A percentile compares a stretch with the other conserved stretches of the same genome.
phyloP scores from a whole-genome alignment of 805 yeast genomes.

The Scheffersomyces lignosus region DNA sequence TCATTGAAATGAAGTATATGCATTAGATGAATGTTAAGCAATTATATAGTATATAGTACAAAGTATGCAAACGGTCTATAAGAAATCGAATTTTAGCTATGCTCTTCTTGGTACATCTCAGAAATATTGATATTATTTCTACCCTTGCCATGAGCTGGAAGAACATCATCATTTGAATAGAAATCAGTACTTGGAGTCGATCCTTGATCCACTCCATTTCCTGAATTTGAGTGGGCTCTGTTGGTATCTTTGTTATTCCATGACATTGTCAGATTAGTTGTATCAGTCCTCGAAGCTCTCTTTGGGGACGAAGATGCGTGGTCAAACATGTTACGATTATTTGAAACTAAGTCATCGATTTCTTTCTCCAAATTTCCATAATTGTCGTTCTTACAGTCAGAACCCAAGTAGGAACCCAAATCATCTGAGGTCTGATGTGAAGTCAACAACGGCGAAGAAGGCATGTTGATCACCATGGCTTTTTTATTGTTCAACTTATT shows the following conservation, averaged over 20 bases:
- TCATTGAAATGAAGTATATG: too few species aligned
- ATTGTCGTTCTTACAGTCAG: slow-evolving; percentile 7
- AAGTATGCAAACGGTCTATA: neutral
- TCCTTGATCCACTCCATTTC: slow-evolving; percentile 8
- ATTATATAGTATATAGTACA: too few species aligned
- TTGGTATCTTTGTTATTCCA: slow-evolving; percentile 12
- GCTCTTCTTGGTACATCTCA: neutral
- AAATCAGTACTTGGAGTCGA: slow-evolving; percentile 30
- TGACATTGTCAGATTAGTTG: slow-evolving; percentile 32
- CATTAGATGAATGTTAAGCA: too few species aligned
- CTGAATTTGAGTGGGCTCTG: neutral
- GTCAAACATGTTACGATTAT: slow-evolving; percentile 7
- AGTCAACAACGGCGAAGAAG: slow-evolving; percentile 39
- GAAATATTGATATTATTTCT: neutral
- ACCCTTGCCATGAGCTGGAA: neutral
- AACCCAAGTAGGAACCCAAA: slow-evolving; percentile 14
- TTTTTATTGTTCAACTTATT: slow-evolving; percentile 16
- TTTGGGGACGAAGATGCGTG: slow-evolving; percentile 31
- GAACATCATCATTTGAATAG: slow-evolving; percentile 19
- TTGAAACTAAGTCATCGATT: slow-evolving; percentile 17
- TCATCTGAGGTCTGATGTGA: slow-evolving; percentile 13
- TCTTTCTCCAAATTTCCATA: slow-evolving; percentile 21
- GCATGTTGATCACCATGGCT: slow-evolving; percentile 33
- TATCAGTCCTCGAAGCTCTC: slow-evolving; percentile 37
- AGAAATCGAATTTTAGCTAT: neutral